Conservation (phyloP, 805 yeast genomes). For the Yarrowia sp. region DNA sequence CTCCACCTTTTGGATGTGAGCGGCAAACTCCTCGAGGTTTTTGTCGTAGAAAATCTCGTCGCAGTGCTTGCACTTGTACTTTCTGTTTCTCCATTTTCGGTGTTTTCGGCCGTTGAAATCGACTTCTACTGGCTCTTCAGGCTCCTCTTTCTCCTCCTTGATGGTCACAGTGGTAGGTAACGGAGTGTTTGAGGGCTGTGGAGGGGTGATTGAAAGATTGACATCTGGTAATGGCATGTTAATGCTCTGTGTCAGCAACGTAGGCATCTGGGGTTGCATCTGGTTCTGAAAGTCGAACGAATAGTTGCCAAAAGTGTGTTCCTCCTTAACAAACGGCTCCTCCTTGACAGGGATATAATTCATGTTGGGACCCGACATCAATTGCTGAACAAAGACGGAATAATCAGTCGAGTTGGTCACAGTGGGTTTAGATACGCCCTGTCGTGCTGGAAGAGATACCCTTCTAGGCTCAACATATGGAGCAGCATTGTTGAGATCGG, state of each 20-base stretch:
- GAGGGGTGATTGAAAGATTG: constrained; percentile 13
- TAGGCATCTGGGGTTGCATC: neutral
- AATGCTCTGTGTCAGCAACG: constrained; percentile 1
- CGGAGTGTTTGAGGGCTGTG: constrained; percentile 1
- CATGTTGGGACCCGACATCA: neutral
- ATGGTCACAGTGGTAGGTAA: neutral
- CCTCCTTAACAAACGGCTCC: neutral
- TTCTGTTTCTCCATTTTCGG: constrained; percentile 31
- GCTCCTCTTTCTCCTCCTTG: constrained; percentile 3
- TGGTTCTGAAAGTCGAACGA: constrained; percentile 10
- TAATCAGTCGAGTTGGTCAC: neutral
- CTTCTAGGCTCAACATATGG: constrained; percentile 14
- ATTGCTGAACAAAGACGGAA: constrained; percentile 10
- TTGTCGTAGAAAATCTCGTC: constrained; percentile 29
- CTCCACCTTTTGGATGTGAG: constrained; percentile 31
- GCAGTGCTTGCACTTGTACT: constrained; percentile 32
- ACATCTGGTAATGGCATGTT: constrained; percentile 11
- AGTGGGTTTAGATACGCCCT: neutral
- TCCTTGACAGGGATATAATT: neutral
- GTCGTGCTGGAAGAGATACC: neutral
- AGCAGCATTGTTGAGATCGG: neutral
- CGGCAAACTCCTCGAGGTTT: constrained; percentile 31
- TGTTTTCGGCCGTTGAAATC: constrained; percentile 33
- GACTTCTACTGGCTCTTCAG: constrained; percentile 15
- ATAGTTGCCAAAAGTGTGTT: neutral